Evolutionary conservation across 257 asterid species (phyloP), one percentile per base, ranked within the genome.

Genomic region (Agastache rugosa): DNA sequence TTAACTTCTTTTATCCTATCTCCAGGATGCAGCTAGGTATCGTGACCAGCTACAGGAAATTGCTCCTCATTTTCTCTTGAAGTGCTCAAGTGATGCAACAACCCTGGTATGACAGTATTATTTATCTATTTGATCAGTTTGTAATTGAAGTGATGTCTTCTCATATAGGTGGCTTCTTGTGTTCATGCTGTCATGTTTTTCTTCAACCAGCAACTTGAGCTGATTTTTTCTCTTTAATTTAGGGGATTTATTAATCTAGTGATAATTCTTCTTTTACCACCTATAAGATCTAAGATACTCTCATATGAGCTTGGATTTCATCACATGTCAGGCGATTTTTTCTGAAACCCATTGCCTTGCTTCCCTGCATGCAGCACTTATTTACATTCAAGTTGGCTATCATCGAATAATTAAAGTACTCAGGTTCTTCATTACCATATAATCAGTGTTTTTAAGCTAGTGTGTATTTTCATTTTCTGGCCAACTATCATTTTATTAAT

Each of bases 81-180:
- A 86, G 73, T 90, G 97, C 81, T 80, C 97, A 4, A 88, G 97
- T 81, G 97, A 92, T 70, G 92, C 91, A 55, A 85, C 92, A 12
- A 92, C 97, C 69, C 69, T 87, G 97, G 97, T 92, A 90, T 69
- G 84, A 34, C 10, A 6, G 55, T 39, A 59, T 73, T 67, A 45
- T 10, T 34, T 45, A 29, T 44, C 22, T 12, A 44, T 29, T 48
- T 23, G 17, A 10, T 61, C 66, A 31, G 11, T 35, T 27, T 22
- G 23, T 34, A 9, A 50, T 23, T 61, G 63, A 9, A 11, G 35
- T 2, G 10, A 35, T 14, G 3, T 47, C 58, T 74, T 11, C 31
- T 73, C 10, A 0, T 22, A 9, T 48, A 41, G 56, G n/a, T n/a
- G n/a, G 10, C 75, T 71, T 48, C 47, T 23, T 12, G 50, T 35